Evolutionary conservation across 2,329 filamentous ascomycete species (phyloP), one percentile per base, ranked within the genome.

Genomic region (Aureobasidium pullulans): DNA sequence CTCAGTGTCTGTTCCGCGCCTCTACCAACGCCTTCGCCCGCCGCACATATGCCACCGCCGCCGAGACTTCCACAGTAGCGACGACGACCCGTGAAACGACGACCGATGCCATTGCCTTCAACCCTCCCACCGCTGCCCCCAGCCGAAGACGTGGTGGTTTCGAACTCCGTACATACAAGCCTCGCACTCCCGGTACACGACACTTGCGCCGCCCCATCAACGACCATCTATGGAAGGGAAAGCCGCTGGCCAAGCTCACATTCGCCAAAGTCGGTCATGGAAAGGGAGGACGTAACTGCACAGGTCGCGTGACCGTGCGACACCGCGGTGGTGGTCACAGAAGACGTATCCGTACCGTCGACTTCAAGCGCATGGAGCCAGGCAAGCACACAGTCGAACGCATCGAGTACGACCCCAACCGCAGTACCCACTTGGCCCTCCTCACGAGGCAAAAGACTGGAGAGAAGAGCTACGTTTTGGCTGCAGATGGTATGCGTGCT

Each of bases 151-250:
- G 75, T 59, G 71, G 75, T 9, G 64, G 71, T 62, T 74, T 78
- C 62, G 72, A 75, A 34, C 72, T 97, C 73, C 86, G 90, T 67
- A 94, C 89, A 57, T 99, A 96, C 75, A 97, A 89, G 73, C 94
- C 94, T 37, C 86, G 90, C 67, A 96, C 94, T 0, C 93, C 93
- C 11, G 94, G 94, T 81, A 75, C 96, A 61, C 86, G 94, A 69
- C 94, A 99, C 82, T 79, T 99, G 65, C 88, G 87, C 73, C 84
- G 94, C 44, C 91, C 94, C 13, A 87, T 96, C 75, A 97, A 97
- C 75, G 91, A 96, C 69, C 94, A 99, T 74, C 78, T 99, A 47
- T 97, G 90, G 90, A 96, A 96, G 76, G 94, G 94, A 61, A 82
- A 91, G 60, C 90, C 94, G 0, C 85, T 88, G 65, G 79, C 89